Evolutionary conservation across 2,329 filamentous ascomycete species (phyloP).

Genomic region (Bipolaris zeicola): DNA sequence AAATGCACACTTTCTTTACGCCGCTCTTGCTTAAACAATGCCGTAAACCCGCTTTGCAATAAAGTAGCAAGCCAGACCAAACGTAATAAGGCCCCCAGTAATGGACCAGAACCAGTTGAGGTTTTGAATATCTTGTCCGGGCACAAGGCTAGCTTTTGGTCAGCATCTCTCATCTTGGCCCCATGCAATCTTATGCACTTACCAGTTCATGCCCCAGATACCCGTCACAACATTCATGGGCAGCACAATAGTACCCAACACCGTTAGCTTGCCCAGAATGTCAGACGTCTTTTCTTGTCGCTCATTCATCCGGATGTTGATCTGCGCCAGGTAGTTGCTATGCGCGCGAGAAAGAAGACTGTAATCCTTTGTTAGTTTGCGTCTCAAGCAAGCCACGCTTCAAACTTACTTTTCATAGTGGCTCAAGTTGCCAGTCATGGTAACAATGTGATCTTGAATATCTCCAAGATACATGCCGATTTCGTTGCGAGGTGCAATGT

Average conservation of each 20-base stretch:
- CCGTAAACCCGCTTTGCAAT: slow-evolving; percentile 73
- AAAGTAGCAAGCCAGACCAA: slow-evolving; percentile 79
- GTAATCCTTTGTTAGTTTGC: slow-evolving; percentile 20
- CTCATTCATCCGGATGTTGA: slow-evolving; percentile 99
- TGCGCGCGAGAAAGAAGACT: slow-evolving; percentile 91
- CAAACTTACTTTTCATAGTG: slow-evolving; percentile 89
- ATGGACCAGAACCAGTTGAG: slow-evolving; percentile 59
- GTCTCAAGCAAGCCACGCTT: not conserved
- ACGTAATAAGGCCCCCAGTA: slow-evolving; percentile 75
- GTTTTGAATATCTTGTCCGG: slow-evolving; percentile 83
- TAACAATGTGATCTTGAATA: slow-evolving; percentile 98
- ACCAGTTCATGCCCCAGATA: slow-evolving; percentile 92
- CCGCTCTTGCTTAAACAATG: slow-evolving; percentile 34
- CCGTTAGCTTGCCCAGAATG: slow-evolving; percentile 91
- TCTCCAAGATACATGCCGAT: slow-evolving; percentile 98
- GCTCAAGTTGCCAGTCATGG: slow-evolving; percentile 94
- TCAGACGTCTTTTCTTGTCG: slow-evolving; percentile 94
- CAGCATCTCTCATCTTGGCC: slow-evolving; percentile 5
- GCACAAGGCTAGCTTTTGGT: slow-evolving; percentile 66
- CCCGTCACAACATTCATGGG: slow-evolving; percentile 99
- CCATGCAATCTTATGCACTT: slow-evolving; percentile 8
- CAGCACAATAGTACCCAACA: slow-evolving; percentile 93
- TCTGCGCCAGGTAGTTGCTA: slow-evolving; percentile 97
- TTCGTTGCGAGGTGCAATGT: slow-evolving; percentile 90
- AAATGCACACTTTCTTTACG: not conserved